A percentile compares a stretch with the other conserved stretches of the same genome.
phyloP scores from a whole-genome alignment of 176 grass and related monocot species.

The Miscanthus lutarioriparius region DNA sequence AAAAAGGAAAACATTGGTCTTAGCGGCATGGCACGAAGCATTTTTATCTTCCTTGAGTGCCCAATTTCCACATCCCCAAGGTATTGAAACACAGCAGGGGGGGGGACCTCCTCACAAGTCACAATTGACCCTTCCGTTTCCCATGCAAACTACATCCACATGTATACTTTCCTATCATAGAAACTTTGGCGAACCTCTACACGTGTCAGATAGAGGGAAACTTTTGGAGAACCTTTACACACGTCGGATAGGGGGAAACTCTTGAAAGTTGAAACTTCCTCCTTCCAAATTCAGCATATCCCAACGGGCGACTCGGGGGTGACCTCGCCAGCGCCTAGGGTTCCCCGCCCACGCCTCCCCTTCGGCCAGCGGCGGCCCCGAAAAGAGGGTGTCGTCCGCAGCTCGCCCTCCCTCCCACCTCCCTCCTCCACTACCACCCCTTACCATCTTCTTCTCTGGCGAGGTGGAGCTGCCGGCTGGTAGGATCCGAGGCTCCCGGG shows the following conservation, averaged over 20 bases:
- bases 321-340: too few species aligned
- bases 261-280: background rate
- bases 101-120: background rate
- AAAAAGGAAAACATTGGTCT: background rate
- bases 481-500: too few species aligned
- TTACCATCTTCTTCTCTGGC: too few species aligned
- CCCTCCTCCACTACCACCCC: too few species aligned
- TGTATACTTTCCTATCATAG: background rate
- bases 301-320: too few species aligned
- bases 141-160: background rate
- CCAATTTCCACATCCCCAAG: constrained; percentile 19
- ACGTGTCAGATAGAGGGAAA: background rate
- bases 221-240: background rate
- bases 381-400: too few species aligned
- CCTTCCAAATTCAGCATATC: background rate
- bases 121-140: background rate
- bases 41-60: background rate
- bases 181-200: background rate
- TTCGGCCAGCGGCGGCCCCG: too few species aligned
- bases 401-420: too few species aligned
- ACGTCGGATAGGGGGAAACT: background rate
- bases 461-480: too few species aligned
- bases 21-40: background rate
- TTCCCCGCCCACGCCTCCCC: too few species aligned
- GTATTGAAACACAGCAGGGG: background rate